Conservation (phyloP, 2,329 filamentous ascomycete species). For the Sporothrix curviconia region DNA sequence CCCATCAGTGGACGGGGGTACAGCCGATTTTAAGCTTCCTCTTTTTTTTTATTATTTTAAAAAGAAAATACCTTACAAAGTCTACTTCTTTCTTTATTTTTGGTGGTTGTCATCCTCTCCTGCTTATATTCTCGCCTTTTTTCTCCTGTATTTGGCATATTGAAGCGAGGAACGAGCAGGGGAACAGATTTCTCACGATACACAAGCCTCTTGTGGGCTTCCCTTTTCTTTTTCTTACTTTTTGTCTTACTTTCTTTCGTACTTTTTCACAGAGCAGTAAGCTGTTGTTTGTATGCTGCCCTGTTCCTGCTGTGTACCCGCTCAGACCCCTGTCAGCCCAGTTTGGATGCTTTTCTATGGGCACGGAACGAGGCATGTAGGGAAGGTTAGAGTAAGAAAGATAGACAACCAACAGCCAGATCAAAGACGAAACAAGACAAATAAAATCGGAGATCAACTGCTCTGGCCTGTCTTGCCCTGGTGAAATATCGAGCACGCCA, state of each 20-base stretch:
- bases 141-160: neutral
- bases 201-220: neutral
- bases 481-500: neutral
- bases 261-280: neutral
- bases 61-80: no score
- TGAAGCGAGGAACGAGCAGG: neutral
- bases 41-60: no score
- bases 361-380: neutral
- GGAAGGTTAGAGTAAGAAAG: neutral
- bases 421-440: constrained; percentile 8
- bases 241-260: neutral
- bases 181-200: neutral
- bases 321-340: constrained; percentile 7
- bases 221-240: neutral
- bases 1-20: no score
- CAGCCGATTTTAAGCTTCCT: no score
- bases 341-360: constrained; percentile 3
- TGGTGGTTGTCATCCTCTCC: no score
- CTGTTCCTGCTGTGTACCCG: neutral
- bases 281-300: no score
- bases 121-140: neutral
- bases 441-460: constrained; percentile 4
- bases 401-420: neutral
- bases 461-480: constrained; percentile 1
- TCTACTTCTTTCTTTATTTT: no score